These are phyloP conservation scores for Corymbia maculata DNA, from an alignment of 345 rosid species.

Conservation along the genomic window DNA sequence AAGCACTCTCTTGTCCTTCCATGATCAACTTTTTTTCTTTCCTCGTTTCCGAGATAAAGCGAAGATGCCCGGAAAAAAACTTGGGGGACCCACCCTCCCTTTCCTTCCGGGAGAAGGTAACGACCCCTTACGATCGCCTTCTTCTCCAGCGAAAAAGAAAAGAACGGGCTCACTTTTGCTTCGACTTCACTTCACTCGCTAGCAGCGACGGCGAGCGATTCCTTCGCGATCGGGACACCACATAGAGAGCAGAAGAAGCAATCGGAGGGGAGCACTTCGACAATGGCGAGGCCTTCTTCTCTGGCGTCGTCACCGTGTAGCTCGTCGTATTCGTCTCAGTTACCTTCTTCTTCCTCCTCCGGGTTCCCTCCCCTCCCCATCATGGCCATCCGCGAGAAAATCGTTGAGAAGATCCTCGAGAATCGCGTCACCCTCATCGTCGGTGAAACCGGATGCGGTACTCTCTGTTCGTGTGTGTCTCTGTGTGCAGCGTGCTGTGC, in stretches of 20 bases:
- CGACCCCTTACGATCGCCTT: not conserved
- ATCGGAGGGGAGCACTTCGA: not conserved
- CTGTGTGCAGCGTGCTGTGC: not conserved
- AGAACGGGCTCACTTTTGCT: not conserved
- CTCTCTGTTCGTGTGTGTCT: not conserved
- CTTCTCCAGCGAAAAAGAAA: not conserved
- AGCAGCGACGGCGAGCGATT: not conserved
- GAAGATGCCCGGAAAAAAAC: not conserved
- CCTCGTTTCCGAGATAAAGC: not conserved
- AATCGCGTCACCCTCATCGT: constrained; percentile 94
- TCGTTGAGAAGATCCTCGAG: constrained; percentile 68
- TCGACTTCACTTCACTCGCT: not conserved
- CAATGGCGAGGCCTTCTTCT: constrained; percentile 35
- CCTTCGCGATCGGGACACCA: not conserved
- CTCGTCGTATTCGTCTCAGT: constrained; percentile 29
- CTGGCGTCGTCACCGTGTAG: constrained; percentile 26
- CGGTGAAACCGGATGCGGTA: constrained; percentile 96
- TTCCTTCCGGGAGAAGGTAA: not conserved
- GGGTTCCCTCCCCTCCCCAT: constrained; percentile 61
- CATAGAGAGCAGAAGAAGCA: not conserved
- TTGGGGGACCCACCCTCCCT: not conserved
- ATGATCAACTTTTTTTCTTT: not conserved
- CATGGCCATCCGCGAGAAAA: constrained; percentile 47
- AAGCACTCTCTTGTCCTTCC: not conserved
- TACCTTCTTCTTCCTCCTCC: constrained; percentile 26